A percentile compares a stretch with the other conserved stretches of the same genome.
phyloP scores from a whole-genome alignment of 345 rosid genomes.

The Camelina hispida region DNA sequence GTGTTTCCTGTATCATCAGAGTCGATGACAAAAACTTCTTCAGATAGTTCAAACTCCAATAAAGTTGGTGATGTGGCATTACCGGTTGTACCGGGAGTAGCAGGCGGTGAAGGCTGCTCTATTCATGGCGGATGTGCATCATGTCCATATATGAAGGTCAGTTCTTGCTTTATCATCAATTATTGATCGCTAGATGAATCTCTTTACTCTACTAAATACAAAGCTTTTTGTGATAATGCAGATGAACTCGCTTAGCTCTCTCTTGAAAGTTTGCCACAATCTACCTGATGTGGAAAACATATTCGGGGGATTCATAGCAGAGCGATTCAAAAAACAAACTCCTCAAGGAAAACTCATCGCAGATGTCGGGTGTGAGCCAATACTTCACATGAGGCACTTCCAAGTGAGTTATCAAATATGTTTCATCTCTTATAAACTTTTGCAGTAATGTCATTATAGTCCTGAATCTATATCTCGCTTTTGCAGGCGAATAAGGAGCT shows the following conservation, averaged over 20 bases:
- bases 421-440: background rate
- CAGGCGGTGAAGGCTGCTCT: constrained; percentile 95
- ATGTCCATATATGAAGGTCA: constrained; percentile 97
- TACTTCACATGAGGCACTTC: constrained; percentile 97
- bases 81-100: constrained; percentile 89
- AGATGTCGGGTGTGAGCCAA: constrained; percentile 95
- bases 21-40: constrained; percentile 69
- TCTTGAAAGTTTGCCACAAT: constrained; percentile 70
- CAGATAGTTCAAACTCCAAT: constrained; percentile 49
- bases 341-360: constrained; percentile 90
- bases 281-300: constrained; percentile 63
- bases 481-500: constrained; percentile 76
- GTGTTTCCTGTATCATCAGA: constrained; percentile 95
- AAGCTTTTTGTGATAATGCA: constrained; percentile 50
- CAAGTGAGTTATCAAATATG: constrained; percentile 53
- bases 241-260: constrained; percentile 93
- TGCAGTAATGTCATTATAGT: background rate
- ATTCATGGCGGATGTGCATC: constrained; percentile 98
- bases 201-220: background rate
- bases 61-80: constrained; percentile 54
- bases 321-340: constrained; percentile 63
- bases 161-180: constrained; percentile 11
- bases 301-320: constrained; percentile 64
- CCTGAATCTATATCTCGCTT: constrained; percentile 8
- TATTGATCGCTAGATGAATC: background rate